Evolutionary conservation across 495 filamentous ascomycete species (phyloP).

Genomic region (Podospora fimiseda): DNA sequence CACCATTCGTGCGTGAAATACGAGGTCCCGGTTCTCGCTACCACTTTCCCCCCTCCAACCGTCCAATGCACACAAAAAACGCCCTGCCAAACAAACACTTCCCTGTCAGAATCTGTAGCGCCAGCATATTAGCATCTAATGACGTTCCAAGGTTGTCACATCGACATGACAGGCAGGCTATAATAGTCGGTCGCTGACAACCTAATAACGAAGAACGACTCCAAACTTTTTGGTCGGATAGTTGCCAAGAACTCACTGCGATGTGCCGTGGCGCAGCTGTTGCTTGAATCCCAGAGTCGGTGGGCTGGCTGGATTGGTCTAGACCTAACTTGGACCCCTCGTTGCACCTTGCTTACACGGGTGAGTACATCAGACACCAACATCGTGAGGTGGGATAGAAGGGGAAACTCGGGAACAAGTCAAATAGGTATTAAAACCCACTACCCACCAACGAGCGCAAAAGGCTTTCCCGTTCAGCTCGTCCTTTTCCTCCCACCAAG

Average conservation of each 20-base stretch:
- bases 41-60: not conserved
- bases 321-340: not conserved
- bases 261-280: slow-evolving; percentile 1
- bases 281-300: not conserved
- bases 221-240: too few species aligned
- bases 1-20: too few species aligned
- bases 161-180: too few species aligned
- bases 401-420: not conserved
- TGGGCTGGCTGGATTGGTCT: not conserved
- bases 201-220: too few species aligned
- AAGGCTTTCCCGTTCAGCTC: not conserved
- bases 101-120: too few species aligned
- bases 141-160: too few species aligned
- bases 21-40: not conserved
- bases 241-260: not conserved
- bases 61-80: too few species aligned
- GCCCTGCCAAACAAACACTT: not conserved
- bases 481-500: not conserved
- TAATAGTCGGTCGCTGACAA: too few species aligned
- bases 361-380: not conserved
- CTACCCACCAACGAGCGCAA: not conserved
- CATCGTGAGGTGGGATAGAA: not conserved
- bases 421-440: not conserved
- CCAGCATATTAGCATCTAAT: too few species aligned
- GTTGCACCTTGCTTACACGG: not conserved